phyloP scores from a whole-genome alignment of 805 yeast genomes.

The Ogataea haglerorum region DNA sequence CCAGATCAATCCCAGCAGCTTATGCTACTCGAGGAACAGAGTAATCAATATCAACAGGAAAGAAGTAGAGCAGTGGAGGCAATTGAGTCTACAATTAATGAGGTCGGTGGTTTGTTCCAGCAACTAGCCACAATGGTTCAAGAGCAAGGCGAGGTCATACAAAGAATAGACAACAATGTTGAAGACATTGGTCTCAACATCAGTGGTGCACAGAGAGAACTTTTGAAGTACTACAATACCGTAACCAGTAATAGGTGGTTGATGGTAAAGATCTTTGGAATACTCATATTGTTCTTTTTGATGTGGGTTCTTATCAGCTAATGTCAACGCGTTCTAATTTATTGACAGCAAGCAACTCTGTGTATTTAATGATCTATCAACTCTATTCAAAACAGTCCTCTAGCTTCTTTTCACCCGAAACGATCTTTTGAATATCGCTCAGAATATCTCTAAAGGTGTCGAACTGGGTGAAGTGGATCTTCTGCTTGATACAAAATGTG shows the following conservation, averaged over 20 bases:
- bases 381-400: constrained; percentile 34
- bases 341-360: not conserved
- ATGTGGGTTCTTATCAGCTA: constrained; percentile 76
- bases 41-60: constrained; percentile 70
- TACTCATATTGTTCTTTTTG: constrained; percentile 70
- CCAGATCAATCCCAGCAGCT: constrained; percentile 86
- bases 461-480: constrained; percentile 83
- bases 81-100: constrained; percentile 94
- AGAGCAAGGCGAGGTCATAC: constrained; percentile 95
- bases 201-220: constrained; percentile 89
- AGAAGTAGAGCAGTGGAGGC: constrained; percentile 91
- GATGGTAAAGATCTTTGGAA: constrained; percentile 83
- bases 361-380: constrained; percentile 2
- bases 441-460: constrained; percentile 73
- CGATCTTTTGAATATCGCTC: constrained; percentile 51
- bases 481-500: constrained; percentile 74
- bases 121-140: constrained; percentile 97
- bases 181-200: constrained; percentile 90
- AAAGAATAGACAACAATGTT: constrained; percentile 90
- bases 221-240: constrained; percentile 82
- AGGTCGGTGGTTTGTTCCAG: constrained; percentile 90
- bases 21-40: constrained; percentile 81
- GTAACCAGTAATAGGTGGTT: constrained; percentile 92
- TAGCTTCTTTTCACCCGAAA: constrained; percentile 39
- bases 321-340: constrained; percentile 2